Conservation (phyloP, 176 grass and related monocot species). For the Aechmea fasciata region DNA sequence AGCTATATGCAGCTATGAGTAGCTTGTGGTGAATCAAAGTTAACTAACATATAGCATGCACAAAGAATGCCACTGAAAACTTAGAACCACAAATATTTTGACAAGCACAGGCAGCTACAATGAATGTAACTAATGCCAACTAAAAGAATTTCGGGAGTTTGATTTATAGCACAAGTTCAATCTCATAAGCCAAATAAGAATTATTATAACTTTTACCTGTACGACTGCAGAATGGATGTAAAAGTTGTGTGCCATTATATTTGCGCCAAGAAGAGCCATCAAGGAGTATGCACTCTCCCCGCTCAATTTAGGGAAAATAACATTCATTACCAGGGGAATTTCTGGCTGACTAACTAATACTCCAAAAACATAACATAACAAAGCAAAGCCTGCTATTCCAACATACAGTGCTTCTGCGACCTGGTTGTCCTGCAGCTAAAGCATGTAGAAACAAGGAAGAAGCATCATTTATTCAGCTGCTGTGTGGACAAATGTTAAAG, state of each 20-base stretch:
- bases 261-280: slow-evolving; percentile 96
- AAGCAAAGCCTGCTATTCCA: slow-evolving; percentile 58
- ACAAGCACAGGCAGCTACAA: no score
- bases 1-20: no score
- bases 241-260: slow-evolving; percentile 97
- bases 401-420: slow-evolving; percentile 42
- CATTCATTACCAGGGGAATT: slow-evolving; percentile 59
- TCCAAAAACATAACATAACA: slow-evolving; percentile 85
- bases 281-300: slow-evolving; percentile 89
- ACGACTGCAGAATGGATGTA: slow-evolving; percentile 94
- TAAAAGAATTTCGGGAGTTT: no score
- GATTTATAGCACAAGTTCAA: background rate
- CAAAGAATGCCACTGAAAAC: no score
- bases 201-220: slow-evolving; percentile 41
- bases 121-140: no score
- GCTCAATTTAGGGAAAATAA: slow-evolving; percentile 83
- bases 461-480: background rate
- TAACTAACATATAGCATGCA: no score
- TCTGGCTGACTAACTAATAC: slow-evolving; percentile 82
- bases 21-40: no score
- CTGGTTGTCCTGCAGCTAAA: slow-evolving; percentile 48
- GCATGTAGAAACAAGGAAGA: slow-evolving; percentile 19
- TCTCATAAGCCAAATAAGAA: background rate
- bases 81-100: no score
- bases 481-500: background rate